Base-by-base conservation (phyloP, 108 stramenopile species). In the Cylindrotheca fusiformis region DNA sequence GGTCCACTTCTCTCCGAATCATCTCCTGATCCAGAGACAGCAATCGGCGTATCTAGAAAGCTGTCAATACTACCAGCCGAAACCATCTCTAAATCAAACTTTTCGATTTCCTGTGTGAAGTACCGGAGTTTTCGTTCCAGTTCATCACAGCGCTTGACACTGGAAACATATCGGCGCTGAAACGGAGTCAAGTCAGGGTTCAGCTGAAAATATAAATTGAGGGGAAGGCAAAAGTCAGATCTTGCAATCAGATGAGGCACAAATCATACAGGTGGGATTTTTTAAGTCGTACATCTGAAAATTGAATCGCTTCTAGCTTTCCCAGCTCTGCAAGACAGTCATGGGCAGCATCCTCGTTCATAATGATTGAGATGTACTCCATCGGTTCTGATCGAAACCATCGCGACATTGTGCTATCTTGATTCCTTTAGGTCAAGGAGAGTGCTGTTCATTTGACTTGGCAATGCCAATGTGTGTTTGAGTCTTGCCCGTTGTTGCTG, bases 381-480 rank as follows among this genome's bases (percentile, higher is more conserved):
- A 99, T 98, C 51, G 95, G 93, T 67, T 96, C 96, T 53, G 97
- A 97, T 66, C 98, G 97, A 67, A 97, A 99, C 98, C 98, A 99
- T 63, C 78, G 80, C 44, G 93, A 78, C 97, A 98, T 98, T 41
- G 36, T 41, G 36, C 6, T 41, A 41, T 41, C 6, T 41, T 41
- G 36, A 10, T 41, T 10, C 6, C n/a, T n/a, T n/a, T n/a, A n/a
- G n/a, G n/a, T n/a, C n/a, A n/a, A n/a, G n/a, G n/a, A n/a, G n/a
- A n/a, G n/a, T n/a, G n/a, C n/a, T n/a, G n/a, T n/a, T n/a, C n/a
- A n/a, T n/a, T n/a, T n/a, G n/a, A n/a, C n/a, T n/a, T n/a, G n/a
- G n/a, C n/a, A n/a, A n/a, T n/a, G n/a, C n/a, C n/a, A n/a, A n/a
- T n/a, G n/a, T n/a, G n/a, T n/a, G n/a, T n/a, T n/a, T n/a, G n/a